A percentile compares a stretch with the other conserved stretches of the same genome.
Evolutionary conservation across 306 rosid genomes (phyloP).

Genomic region (Elaeagnus macrophylla): DNA sequence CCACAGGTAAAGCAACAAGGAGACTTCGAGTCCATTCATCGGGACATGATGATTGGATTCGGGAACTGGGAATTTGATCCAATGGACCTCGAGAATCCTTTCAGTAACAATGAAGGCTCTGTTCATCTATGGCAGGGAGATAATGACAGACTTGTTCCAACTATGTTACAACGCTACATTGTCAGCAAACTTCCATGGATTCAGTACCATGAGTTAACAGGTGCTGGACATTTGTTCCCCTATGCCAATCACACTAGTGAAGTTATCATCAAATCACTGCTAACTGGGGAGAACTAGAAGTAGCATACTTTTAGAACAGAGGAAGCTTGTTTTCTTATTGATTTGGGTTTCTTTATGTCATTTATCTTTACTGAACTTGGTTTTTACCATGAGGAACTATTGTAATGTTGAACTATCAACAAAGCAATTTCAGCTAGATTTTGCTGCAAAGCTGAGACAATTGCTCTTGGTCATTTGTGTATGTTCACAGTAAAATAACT

Average conservation of each 20-base stretch:
- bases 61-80: slow-evolving; percentile 62
- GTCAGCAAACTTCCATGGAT: slow-evolving; percentile 52
- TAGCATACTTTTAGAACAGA: neutral
- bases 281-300: slow-evolving; percentile 20
- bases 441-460: too few relatives aligned
- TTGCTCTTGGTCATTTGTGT: too few relatives aligned
- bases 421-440: too few relatives aligned
- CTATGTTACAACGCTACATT: slow-evolving; percentile 33
- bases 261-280: slow-evolving; percentile 27
- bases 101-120: slow-evolving; percentile 24
- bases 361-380: neutral
- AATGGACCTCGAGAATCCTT: slow-evolving; percentile 41
- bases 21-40: slow-evolving; percentile 38
- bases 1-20: slow-evolving; percentile 40
- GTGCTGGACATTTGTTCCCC: slow-evolving; percentile 53
- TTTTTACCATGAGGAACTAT: neutral
- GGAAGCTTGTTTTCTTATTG: neutral
- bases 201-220: slow-evolving; percentile 56
- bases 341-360: too few relatives aligned
- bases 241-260: slow-evolving; percentile 17
- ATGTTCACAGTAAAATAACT: too few relatives aligned
- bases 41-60: slow-evolving; percentile 42
- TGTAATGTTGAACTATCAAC: too few relatives aligned
- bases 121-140: slow-evolving; percentile 75
- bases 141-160: slow-evolving; percentile 38